A percentile compares a stretch with the other conserved stretches of the same genome.
Conservation (phyloP, 345 rosid genomes). For the Physaria fendleri region DNA sequence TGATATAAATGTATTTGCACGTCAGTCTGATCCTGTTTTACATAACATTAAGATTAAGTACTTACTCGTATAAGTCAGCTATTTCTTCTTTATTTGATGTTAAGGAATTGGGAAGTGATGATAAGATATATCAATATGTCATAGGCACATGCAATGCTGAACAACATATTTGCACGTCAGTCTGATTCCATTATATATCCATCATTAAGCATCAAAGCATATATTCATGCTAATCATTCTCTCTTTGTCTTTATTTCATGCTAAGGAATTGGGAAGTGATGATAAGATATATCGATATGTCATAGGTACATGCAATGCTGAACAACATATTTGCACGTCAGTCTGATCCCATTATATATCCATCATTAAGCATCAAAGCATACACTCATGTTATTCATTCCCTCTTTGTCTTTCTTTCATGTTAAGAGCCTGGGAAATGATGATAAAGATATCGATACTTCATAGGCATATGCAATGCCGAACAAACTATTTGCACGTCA, state of each 20-base stretch:
- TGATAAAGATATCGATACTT: constrained; percentile 20
- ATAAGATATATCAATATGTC: constrained; percentile 24
- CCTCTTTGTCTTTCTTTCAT: background rate
- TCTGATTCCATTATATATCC: constrained; percentile 34
- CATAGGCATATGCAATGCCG: constrained; percentile 40
- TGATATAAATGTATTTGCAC: constrained; percentile 39
- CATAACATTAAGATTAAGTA: background rate
- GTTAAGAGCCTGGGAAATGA: constrained; percentile 33
- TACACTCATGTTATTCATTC: background rate
- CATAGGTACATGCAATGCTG: constrained; percentile 46
- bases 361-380: background rate
- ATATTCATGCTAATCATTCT: background rate
- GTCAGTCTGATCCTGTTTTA: constrained; percentile 47
- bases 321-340: constrained; percentile 54
- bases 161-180: constrained; percentile 55
- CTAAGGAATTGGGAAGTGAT: constrained; percentile 39
- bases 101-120: constrained; percentile 43
- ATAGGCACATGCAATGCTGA: constrained; percentile 46
- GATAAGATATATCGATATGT: constrained; percentile 25
- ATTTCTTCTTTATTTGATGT: background rate
- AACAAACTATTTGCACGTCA: constrained; percentile 47
- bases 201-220: background rate
- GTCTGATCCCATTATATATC: constrained; percentile 42
- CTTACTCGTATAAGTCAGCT: background rate
- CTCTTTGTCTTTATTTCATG: background rate